Conservation (phyloP, 371 early-diverging fungal genomes). For the Actinomortierella wolfii region DNA sequence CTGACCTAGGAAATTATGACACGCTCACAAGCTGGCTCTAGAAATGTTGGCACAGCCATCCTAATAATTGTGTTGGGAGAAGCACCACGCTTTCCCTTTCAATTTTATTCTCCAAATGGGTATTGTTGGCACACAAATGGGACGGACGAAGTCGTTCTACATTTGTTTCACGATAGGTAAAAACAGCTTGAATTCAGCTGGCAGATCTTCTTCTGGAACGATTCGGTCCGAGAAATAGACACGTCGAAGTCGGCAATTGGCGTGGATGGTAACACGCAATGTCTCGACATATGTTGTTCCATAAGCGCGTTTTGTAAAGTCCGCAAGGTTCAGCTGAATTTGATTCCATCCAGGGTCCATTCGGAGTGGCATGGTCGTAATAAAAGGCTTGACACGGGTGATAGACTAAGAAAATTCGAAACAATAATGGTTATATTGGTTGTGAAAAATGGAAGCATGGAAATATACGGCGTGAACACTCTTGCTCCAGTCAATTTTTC, state of each 20-base stretch:
- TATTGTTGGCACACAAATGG: no score
- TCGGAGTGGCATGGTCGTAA: constrained; percentile 93
- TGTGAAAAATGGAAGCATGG: not conserved
- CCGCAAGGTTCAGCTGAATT: constrained; percentile 85
- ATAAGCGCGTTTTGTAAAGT: constrained; percentile 86
- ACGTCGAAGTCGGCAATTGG: constrained; percentile 87
- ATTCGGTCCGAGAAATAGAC: constrained; percentile 92
- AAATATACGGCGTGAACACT: no score
- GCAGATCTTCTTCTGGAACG: constrained; percentile 91
- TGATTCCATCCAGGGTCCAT: constrained; percentile 97
- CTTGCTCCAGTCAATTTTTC: no score
- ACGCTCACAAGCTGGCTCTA: no score
- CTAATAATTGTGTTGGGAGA: no score
- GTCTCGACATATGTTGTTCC: constrained; percentile 92
- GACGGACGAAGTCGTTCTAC: no score
- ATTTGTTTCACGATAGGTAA: constrained; percentile 61
- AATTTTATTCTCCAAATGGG: no score
- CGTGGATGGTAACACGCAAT: constrained; percentile 87
- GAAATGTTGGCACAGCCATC: no score
- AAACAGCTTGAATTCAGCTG: constrained; percentile 91
- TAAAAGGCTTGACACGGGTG: constrained; percentile 85
- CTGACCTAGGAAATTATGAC: no score
- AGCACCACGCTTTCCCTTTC: no score
- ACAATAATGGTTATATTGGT: not conserved
- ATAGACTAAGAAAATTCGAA: constrained; percentile 55